phyloP scores from a whole-genome alignment of 345 rosid species.

The Xanthoceras sorbifolium region DNA sequence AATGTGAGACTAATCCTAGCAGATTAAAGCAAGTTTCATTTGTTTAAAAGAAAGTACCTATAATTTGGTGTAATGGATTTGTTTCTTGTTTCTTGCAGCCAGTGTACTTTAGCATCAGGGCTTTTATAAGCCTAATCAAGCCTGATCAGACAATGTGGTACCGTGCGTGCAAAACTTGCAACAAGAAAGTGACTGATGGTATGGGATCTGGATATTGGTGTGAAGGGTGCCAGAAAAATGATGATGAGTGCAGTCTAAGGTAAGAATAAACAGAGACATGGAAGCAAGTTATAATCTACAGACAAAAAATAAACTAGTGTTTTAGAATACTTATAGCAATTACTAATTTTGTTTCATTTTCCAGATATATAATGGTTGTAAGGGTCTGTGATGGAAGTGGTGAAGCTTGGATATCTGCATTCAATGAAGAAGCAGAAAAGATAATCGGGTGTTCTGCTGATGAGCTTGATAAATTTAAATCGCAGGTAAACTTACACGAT shows the following conservation, averaged over 20 bases:
- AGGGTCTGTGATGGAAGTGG: constrained; percentile 77
- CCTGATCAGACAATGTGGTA: constrained; percentile 97
- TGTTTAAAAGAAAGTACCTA: not conserved
- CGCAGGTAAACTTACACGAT: constrained; percentile 46
- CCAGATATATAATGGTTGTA: constrained; percentile 74
- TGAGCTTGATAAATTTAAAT: constrained; percentile 70
- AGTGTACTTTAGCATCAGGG: constrained; percentile 61
- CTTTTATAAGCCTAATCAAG: constrained; percentile 72
- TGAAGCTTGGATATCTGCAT: constrained; percentile 77
- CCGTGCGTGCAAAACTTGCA: constrained; percentile 91
- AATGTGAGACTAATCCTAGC: not conserved
- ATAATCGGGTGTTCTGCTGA: constrained; percentile 82
- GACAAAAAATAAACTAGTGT: not conserved
- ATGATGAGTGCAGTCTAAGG: constrained; percentile 78
- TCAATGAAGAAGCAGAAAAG: constrained; percentile 78
- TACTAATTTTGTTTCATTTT: not conserved
- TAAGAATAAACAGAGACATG: constrained; percentile 19
- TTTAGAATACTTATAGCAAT: not conserved
- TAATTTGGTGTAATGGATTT: not conserved
- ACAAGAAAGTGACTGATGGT: constrained; percentile 89
- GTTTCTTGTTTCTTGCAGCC: constrained; percentile 58
- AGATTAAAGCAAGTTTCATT: not conserved
- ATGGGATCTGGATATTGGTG: constrained; percentile 94
- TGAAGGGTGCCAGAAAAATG: constrained; percentile 93
- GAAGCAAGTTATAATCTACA: not conserved